A percentile compares a stretch with the other conserved stretches of the same genome.
These are phyloP conservation scores for Colletotrichum melonis DNA, from an alignment of 2,329 filamentous ascomycete species.

Conservation along the genomic window DNA sequence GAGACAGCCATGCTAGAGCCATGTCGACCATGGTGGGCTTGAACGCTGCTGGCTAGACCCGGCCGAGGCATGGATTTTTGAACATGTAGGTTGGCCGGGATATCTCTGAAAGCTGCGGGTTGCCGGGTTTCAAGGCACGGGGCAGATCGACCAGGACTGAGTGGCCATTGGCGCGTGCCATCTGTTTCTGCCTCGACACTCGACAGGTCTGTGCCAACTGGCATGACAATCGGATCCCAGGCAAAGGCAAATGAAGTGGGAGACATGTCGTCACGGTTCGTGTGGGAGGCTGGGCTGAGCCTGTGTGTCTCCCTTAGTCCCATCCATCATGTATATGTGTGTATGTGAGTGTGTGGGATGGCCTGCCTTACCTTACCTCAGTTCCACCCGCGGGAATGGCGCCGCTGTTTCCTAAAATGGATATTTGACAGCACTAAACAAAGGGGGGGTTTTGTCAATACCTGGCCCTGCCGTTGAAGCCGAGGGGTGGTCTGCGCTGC, in stretches of 20 bases:
- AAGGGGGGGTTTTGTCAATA: constrained; percentile 5
- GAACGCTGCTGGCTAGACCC: constrained; percentile 9
- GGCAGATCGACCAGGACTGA: constrained; percentile 20
- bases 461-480: constrained; percentile 5
- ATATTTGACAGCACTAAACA: constrained; percentile 27
- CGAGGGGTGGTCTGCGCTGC: background rate
- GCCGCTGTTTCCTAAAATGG: constrained; percentile 29
- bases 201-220: constrained; percentile 11
- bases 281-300: constrained; percentile 26
- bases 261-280: constrained; percentile 34
- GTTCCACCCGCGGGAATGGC: constrained; percentile 28
- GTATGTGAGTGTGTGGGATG: constrained; percentile 5
- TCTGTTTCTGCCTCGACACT: constrained; percentile 27
- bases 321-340: too few species aligned
- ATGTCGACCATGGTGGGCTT: too few species aligned
- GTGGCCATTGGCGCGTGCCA: constrained; percentile 31
- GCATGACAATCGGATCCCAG: constrained; percentile 6
- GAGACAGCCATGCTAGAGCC: too few species aligned
- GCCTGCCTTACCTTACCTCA: constrained; percentile 12
- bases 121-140: constrained; percentile 34
- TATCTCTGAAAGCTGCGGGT: constrained; percentile 11
- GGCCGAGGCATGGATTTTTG: constrained; percentile 22
- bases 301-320: constrained; percentile 25
- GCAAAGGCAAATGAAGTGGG: constrained; percentile 16
- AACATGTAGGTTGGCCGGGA: constrained; percentile 18